Percentiles rank a stretch among this genome's conserved stretches.
These are phyloP conservation scores for Ensete glaucum DNA, from an alignment of 176 grass and related monocot genomes.

Conservation along the genomic window DNA sequence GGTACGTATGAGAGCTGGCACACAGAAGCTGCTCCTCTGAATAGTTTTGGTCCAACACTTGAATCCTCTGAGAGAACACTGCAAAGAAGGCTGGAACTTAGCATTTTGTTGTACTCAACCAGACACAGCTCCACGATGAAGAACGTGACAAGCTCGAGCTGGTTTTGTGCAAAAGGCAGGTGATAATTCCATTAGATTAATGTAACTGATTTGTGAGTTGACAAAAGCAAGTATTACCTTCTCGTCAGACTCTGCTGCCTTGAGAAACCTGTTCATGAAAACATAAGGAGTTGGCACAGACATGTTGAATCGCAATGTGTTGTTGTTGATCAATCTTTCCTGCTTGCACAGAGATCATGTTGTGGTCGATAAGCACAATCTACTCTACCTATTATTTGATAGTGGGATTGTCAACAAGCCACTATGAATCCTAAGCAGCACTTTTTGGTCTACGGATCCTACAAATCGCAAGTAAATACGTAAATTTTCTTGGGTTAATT, in stretches of 20 bases:
- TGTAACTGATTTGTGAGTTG: slow-evolving; percentile 7
- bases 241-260: slow-evolving; percentile 60
- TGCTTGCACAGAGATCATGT: slow-evolving; percentile 11
- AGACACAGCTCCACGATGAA: slow-evolving; percentile 77
- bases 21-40: slow-evolving; percentile 64
- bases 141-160: slow-evolving; percentile 60
- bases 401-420: background rate
- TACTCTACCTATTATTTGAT: background rate
- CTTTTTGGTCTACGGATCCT: background rate
- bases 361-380: background rate
- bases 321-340: slow-evolving; percentile 56
- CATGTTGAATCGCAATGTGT: slow-evolving; percentile 66
- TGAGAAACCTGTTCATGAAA: slow-evolving; percentile 81
- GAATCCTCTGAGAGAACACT: slow-evolving; percentile 50
- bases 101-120: slow-evolving; percentile 66
- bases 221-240: slow-evolving; percentile 29
- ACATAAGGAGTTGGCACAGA: slow-evolving; percentile 71
- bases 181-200: slow-evolving; percentile 4
- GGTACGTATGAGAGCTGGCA: slow-evolving; percentile 15
- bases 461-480: no score
- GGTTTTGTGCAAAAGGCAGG: slow-evolving; percentile 11
- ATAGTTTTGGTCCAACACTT: slow-evolving; percentile 56
- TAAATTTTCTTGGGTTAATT: background rate
- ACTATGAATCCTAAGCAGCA: background rate
- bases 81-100: slow-evolving; percentile 59